A percentile compares a stretch with the other conserved stretches of the same genome.
Conservation (phyloP, 2,329 filamentous ascomycete species). For the Ophiostoma triangulosporum region DNA sequence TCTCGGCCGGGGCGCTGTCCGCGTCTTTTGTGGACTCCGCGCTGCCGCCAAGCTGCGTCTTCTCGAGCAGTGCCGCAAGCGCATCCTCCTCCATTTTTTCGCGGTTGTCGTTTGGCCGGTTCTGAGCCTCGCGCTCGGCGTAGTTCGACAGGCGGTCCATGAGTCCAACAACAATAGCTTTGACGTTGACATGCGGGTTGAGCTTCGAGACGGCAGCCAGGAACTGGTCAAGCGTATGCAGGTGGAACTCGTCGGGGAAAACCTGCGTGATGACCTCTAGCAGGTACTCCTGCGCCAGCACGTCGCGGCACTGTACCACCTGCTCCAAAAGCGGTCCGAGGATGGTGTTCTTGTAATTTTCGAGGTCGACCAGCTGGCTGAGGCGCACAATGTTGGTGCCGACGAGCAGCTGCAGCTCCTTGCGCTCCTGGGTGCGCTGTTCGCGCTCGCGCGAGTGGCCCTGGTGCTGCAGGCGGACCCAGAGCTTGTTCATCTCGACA, state of each 20-base stretch:
- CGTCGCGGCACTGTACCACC: slow-evolving; percentile 94
- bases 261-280: slow-evolving; percentile 98
- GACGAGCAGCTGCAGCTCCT: slow-evolving; percentile 88
- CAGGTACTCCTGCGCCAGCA: slow-evolving; percentile 92
- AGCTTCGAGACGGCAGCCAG: slow-evolving; percentile 83
- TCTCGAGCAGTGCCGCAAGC: slow-evolving; percentile 62
- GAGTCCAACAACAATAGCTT: slow-evolving; percentile 91
- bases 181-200: slow-evolving; percentile 94
- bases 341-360: slow-evolving; percentile 85
- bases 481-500: slow-evolving; percentile 99
- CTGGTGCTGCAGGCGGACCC: slow-evolving; percentile 94
- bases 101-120: slow-evolving; percentile 55
- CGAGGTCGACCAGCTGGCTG: slow-evolving; percentile 89
- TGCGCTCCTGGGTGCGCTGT: slow-evolving; percentile 82
- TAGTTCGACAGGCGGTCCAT: slow-evolving; percentile 96
- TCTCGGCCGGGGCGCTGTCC: not conserved
- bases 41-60: slow-evolving; percentile 44
- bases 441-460: slow-evolving; percentile 92
- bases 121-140: slow-evolving; percentile 74
- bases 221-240: slow-evolving; percentile 92
- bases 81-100: slow-evolving; percentile 76
- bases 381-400: slow-evolving; percentile 92
- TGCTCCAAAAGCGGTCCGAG: slow-evolving; percentile 83
- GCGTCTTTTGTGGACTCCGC: not conserved
- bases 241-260: slow-evolving; percentile 95